Evolutionary conservation across 768 basidiomycete genomes (phyloP).

Genomic region (Rhizopogon vinicolor): DNA sequence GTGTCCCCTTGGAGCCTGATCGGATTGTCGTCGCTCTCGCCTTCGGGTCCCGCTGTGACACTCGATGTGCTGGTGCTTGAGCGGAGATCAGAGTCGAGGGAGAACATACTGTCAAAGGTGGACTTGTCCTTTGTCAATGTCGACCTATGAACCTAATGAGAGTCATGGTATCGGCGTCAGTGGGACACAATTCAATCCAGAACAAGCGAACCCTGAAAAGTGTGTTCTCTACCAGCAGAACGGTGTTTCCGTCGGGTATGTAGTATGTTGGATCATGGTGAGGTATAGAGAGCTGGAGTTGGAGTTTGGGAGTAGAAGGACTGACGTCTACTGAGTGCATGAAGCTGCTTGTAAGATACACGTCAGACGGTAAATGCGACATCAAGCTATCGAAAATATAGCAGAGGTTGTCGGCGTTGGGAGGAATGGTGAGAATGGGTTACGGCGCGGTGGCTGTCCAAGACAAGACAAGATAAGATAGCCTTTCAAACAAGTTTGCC

Average conservation of each 20-base stretch:
- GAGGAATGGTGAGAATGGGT: constrained; percentile 5
- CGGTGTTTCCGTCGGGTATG: constrained; percentile 34
- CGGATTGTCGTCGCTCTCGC: constrained; percentile 45
- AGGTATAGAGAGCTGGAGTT: constrained; percentile 28
- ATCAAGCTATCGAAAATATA: constrained; percentile 10
- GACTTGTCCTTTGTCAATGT: constrained; percentile 41
- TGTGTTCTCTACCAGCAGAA: constrained; percentile 38
- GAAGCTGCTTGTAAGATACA: constrained; percentile 26
- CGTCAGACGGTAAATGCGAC: constrained; percentile 27
- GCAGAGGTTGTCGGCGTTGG: background rate
- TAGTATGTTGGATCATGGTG: constrained; percentile 37
- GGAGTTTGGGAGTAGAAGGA: constrained; percentile 29
- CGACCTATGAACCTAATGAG: constrained; percentile 33
- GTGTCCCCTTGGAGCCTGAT: constrained; percentile 44
- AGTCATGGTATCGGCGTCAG: constrained; percentile 15
- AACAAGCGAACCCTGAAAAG: constrained; percentile 43
- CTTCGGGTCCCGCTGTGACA: constrained; percentile 35
- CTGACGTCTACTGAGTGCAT: constrained; percentile 28
- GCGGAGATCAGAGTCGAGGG: constrained; percentile 32
- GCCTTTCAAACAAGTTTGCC: background rate
- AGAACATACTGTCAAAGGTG: constrained; percentile 44
- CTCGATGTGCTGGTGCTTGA: constrained; percentile 16
- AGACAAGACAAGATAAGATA: constrained; percentile 16
- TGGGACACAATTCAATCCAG: constrained; percentile 2
- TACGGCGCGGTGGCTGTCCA: constrained; percentile 5